Conservation (phyloP, 225 moss, liverwort and hornwort species). For the Takakia lepidozioides region DNA sequence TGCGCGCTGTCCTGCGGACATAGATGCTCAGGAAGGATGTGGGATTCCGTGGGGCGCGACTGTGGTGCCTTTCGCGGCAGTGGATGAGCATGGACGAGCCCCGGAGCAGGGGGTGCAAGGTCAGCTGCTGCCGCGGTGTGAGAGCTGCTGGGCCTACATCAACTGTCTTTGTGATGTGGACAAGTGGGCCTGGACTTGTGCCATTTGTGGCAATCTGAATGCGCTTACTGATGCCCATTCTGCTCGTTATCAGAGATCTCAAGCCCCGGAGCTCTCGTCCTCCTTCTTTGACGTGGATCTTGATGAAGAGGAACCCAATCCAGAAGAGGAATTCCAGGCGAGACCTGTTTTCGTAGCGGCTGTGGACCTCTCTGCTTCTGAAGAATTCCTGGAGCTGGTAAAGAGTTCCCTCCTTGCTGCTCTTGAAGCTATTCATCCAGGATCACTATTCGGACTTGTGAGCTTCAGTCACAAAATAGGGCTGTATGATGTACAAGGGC, state of each 20-base stretch:
- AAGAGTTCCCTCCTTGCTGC: conserved; percentile 99
- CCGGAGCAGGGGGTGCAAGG: conserved; percentile 70
- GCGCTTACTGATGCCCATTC: conserved; percentile 50
- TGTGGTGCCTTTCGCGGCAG: conserved; percentile 69
- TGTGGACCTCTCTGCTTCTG: conserved; percentile 97
- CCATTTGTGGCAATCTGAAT: conserved; percentile 78
- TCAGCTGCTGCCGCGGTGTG: conserved; percentile 74
- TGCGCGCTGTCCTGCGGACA: conserved; percentile 59
- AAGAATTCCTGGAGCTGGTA: conserved; percentile 96
- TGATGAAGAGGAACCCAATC: conserved; percentile 43
- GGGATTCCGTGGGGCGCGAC: conserved; percentile 97
- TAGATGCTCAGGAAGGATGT: conserved; percentile 83
- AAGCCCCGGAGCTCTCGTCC: conserved; percentile 41
- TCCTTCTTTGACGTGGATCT: conserved; percentile 83
- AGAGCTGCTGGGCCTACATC: conserved; percentile 92
- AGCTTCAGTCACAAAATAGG: conserved; percentile 98
- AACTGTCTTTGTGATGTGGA: conserved; percentile 77
- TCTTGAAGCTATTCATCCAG: conserved; percentile 96
- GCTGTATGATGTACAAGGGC: conserved; percentile 97
- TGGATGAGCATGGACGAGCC: conserved; percentile 54
- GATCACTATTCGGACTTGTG: conserved; percentile 82
- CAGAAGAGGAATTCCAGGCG: conserved; percentile 49
- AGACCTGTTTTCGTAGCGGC: conserved; percentile 96
- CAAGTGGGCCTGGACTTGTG: conserved; percentile 91
- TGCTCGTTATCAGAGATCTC: conserved; percentile 41